Percentiles rank a stretch among this genome's conserved stretches.
Conservation (phyloP, 345 rosid genomes). For the Salix purpurea region DNA sequence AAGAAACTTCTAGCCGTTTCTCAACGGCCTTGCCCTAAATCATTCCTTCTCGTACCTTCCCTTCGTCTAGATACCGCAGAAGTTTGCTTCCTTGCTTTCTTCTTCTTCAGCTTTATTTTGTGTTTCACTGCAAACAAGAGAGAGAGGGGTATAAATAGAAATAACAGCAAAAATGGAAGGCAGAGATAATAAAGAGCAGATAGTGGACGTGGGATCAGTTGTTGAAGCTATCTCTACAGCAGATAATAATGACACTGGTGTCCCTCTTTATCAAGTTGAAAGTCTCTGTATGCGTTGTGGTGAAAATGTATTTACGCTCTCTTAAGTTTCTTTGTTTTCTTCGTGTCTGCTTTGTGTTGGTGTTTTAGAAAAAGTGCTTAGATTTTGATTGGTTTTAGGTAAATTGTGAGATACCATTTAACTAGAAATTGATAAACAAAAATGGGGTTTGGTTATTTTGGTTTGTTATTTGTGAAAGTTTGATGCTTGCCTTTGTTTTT, state of each 20-base stretch:
- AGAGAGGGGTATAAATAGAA: neutral
- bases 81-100: neutral
- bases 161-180: neutral
- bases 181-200: slow-evolving; percentile 2
- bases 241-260: slow-evolving; percentile 36
- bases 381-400: neutral
- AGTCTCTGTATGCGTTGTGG: slow-evolving; percentile 94
- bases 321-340: neutral
- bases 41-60: too few relatives aligned
- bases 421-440: too few relatives aligned
- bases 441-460: neutral
- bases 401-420: neutral
- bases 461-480: neutral
- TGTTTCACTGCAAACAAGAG: neutral
- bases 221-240: slow-evolving; percentile 67
- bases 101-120: neutral
- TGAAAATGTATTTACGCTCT: slow-evolving; percentile 47
- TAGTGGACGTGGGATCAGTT: slow-evolving; percentile 49
- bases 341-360: neutral
- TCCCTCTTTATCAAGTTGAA: slow-evolving; percentile 77
- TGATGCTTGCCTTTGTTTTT: neutral
- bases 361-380: neutral
- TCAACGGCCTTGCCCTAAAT: neutral
- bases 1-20: slow-evolving; percentile 5
- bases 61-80: neutral